Percentiles rank a stretch among this genome's conserved stretches.
Evolutionary conservation across 192 early-diverging fungal species (phyloP).

Genomic region (Backusella liffmaniae): DNA sequence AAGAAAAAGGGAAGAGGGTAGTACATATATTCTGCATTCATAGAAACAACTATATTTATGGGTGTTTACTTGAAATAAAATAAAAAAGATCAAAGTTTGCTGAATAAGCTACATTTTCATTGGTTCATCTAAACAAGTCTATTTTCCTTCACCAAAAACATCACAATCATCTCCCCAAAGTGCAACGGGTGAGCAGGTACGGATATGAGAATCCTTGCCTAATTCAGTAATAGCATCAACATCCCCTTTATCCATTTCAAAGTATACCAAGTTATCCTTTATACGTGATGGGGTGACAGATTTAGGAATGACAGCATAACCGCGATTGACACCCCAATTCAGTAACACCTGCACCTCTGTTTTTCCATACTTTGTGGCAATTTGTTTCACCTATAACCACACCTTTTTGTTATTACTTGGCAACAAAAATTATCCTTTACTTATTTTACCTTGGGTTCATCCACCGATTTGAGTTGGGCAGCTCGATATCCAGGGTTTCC

Average conservation of each 20-base stretch:
- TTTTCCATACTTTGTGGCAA: slow-evolving; percentile 46
- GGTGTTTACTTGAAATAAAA: too few species aligned
- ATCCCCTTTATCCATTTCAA: slow-evolving; percentile 30
- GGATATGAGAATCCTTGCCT: slow-evolving; percentile 11
- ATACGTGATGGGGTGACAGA: slow-evolving; percentile 53
- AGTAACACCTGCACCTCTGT: slow-evolving; percentile 53
- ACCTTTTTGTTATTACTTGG: slow-evolving; percentile 1
- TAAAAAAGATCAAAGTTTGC: not conserved
- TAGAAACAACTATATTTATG: too few species aligned
- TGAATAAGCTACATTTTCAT: not conserved
- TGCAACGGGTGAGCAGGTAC: slow-evolving; percentile 7
- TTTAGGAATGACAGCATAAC: slow-evolving; percentile 65
- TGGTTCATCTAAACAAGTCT: not conserved
- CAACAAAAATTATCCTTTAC: not conserved
- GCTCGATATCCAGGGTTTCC: slow-evolving; percentile 37
- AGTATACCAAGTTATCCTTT: slow-evolving; percentile 50
- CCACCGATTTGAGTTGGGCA: not conserved
- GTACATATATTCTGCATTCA: not conserved
- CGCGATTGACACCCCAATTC: slow-evolving; percentile 53
- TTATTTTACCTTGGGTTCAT: slow-evolving; percentile 13
- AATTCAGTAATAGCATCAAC: slow-evolving; percentile 27
- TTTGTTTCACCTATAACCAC: slow-evolving; percentile 38
- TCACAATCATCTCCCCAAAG: not conserved
- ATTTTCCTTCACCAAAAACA: not conserved
- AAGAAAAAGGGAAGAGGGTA: not conserved